A percentile compares a stretch with the other conserved stretches of the same genome.
Evolutionary conservation across 768 basidiomycete genomes (phyloP).

Genomic region (Termitomyces sp.): DNA sequence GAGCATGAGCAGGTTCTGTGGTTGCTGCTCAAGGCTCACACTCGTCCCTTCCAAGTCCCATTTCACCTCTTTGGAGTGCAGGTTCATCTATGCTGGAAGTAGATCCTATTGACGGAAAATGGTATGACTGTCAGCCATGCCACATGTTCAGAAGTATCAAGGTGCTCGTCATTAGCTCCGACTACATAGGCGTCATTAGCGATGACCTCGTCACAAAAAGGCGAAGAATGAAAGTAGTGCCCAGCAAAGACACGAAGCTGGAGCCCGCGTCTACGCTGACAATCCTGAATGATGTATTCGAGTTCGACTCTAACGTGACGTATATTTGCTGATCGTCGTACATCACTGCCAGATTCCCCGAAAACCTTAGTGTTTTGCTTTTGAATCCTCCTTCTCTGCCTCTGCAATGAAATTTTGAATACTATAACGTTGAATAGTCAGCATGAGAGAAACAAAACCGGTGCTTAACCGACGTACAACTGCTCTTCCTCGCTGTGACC

Average conservation of each 20-base stretch:
- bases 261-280: not conserved
- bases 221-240: not conserved
- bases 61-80: too few relatives aligned
- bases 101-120: too few relatives aligned
- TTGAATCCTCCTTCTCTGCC: constrained; percentile 68
- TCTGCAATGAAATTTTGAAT: constrained; percentile 77
- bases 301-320: constrained; percentile 3
- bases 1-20: too few relatives aligned
- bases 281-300: not conserved
- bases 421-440: constrained; percentile 45
- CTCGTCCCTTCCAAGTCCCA: too few relatives aligned
- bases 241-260: not conserved
- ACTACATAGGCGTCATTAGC: not conserved
- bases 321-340: constrained; percentile 6
- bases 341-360: not conserved
- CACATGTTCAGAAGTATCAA: not conserved
- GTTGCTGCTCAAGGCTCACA: too few relatives aligned
- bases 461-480: constrained; percentile 51
- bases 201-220: not conserved
- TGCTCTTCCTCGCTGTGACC: constrained; percentile 70
- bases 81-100: too few relatives aligned
- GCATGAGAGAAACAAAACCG: not conserved
- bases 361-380: constrained; percentile 42
- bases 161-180: not conserved
- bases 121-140: not conserved